Evolutionary conservation across 768 basidiomycete species (phyloP), one percentile per base, ranked within the genome.

Genomic region (Leccinellum rugosiceps): DNA sequence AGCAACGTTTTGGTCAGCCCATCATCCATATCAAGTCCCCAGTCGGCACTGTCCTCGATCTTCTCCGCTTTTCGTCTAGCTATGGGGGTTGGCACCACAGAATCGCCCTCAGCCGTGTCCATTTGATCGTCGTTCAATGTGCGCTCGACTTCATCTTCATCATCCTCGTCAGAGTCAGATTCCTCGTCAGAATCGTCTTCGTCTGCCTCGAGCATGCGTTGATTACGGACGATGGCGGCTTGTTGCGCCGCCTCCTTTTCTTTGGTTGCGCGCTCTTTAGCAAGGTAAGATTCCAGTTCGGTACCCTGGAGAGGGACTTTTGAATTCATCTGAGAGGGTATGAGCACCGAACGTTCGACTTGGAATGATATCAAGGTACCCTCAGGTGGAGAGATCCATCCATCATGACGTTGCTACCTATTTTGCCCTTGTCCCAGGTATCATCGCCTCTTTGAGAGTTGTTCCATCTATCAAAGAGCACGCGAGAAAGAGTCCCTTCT

Each of bases 141-240:
- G 35, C 80, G 77, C 58, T 78, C 80, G 38, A 70, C 69, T 61
- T 78, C 77, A 62, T 90, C 69, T 61, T 78, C 77, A 62, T 90
- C 89, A 31, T 87, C 83, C 14, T 83, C 84, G 11, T 86, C 85
- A 1, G 79, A 78, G 57, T 88, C 90, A 0, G 83, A 86, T 56
- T 90, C 83, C 43, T 72, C 71, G 56, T 88, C 92, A 34, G 82
- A 88, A 46, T 92, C 92, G 57, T 87, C 94, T 67, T 94, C 94
- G 68, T 96, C 94, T 0, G 95, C 96, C 75, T 98, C 94, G 21
- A 97, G 81, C 79, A 97, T 87, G 32, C 90, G 84, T 64, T 92
- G 90, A 53, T 86, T 88, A 32, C 94, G 86, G 15, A 82, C 90
- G 50, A 90, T 76, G 1, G 87, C 87, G 4, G 92, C 94, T 74